Evolutionary conservation across 2,329 filamentous ascomycete species (phyloP), one percentile per base, ranked within the genome.

Genomic region (Aspergillus neotritici): DNA sequence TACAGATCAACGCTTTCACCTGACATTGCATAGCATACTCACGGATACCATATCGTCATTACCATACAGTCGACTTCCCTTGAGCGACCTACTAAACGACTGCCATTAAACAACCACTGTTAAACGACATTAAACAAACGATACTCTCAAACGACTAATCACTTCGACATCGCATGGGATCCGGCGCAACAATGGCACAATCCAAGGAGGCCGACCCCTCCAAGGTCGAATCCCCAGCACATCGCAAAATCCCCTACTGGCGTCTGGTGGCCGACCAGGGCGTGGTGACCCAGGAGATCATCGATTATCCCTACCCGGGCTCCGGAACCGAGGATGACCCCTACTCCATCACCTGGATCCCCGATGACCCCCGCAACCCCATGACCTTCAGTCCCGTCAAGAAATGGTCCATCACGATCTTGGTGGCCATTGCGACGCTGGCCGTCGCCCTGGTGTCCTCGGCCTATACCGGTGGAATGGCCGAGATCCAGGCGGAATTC

Each of bases 381-480:
- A 62, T 70, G 54, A 53, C 55, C 10, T 67, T 65, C 25, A 44
- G 56, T 5, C 35, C 37, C 4, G 31, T 43, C 16, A 63, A 55
- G 54, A 73, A 72, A 59, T 70, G 69, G 66, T 50, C 52, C 3
- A 61, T 70, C 28, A 71, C 68, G 0, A 34, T 64, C 37, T 37
- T 66, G 4, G 64, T 65, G 4, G 64, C 67, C 7, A 45, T 68
- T 31, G 60, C 67, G 10, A 69, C 69, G 0, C 56, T 72, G 3
- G 69, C 68, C 15, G 67, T 72, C 17, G 56, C 68, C 10, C 58
- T 72, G 28, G 67, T 66, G 17, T 71, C 68, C 0, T 70, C 67
- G 0, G 67, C 68, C 4, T 71, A 69, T 44, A 64, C 63, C 7
- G 68, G 69, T 38, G 66, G 66, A 36, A 53, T 68, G 4, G 28